These are phyloP conservation scores for Berberis thunbergii DNA, from an alignment of 164 flowering plant species.

Conservation along the genomic window DNA sequence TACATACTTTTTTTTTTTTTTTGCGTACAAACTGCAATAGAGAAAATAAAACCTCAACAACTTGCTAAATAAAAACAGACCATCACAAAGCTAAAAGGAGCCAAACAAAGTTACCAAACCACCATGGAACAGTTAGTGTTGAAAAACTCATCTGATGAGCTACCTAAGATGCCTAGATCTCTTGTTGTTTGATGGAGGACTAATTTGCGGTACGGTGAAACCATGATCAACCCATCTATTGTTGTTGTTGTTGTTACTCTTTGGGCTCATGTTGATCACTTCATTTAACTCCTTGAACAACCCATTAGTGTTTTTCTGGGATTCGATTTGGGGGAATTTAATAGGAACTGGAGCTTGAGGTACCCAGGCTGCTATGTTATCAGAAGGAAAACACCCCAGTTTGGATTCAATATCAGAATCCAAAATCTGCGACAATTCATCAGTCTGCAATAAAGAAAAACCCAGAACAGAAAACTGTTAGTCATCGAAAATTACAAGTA, in stretches of 20 bases:
- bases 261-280: constrained; percentile 2
- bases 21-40: no score
- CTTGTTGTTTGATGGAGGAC: constrained; percentile 42
- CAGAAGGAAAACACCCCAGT: constrained; percentile 19
- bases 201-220: constrained; percentile 69
- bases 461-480: constrained; percentile 1
- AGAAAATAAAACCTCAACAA: no score
- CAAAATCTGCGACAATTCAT: constrained; percentile 12
- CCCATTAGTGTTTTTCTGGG: constrained; percentile 5
- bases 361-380: constrained; percentile 41
- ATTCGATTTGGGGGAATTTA: constrained; percentile 3
- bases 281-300: constrained; percentile 19
- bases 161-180: constrained; percentile 48
- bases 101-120: background rate
- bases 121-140: background rate
- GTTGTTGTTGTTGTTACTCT: constrained; percentile 6
- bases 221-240: constrained; percentile 40
- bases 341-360: constrained; percentile 42
- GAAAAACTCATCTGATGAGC: background rate
- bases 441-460: constrained; percentile 18
- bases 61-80: no score
- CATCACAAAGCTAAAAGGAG: background rate
- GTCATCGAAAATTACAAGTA: background rate
- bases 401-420: constrained; percentile 13
- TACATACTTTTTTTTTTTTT: no score